Conservation (phyloP, 805 yeast genomes). For the Maudiozyma bulderi region DNA sequence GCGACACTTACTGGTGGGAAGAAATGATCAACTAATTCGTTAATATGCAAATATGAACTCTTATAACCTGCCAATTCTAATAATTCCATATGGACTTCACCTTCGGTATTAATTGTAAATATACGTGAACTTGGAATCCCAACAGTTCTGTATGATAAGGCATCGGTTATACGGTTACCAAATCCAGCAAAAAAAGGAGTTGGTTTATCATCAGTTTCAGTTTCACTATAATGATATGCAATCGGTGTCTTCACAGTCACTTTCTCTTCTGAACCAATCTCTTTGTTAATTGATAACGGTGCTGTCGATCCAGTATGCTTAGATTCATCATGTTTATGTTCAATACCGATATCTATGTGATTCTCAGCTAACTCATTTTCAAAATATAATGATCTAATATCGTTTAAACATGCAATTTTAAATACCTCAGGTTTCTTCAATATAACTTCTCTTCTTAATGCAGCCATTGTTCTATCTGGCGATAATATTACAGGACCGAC, state of each 20-base stretch:
- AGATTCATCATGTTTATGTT: not conserved
- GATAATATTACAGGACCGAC: conserved; percentile 88
- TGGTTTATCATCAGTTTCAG: conserved; percentile 33
- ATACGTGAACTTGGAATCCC: conserved; percentile 90
- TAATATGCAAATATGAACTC: conserved; percentile 78
- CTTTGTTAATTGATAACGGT: not conserved
- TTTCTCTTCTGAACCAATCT: not conserved
- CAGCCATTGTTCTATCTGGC: conserved; percentile 96
- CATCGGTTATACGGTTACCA: conserved; percentile 94
- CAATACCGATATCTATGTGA: not conserved
- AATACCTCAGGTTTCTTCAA: conserved; percentile 95
- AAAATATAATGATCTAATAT: conserved; percentile 61
- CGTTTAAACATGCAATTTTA: conserved; percentile 92
- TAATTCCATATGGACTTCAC: conserved; percentile 95
- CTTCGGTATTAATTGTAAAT: conserved; percentile 91
- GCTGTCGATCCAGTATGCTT: too few relatives aligned
- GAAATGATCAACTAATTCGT: conserved; percentile 92
- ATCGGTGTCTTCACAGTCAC: not conserved
- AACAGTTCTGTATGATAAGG: conserved; percentile 85
- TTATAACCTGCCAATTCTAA: conserved; percentile 88
- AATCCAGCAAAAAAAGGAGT: conserved; percentile 96
- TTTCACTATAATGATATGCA: not conserved
- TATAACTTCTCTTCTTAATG: conserved; percentile 82
- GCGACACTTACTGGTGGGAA: conserved; percentile 69
- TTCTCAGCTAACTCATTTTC: conserved; percentile 5